These are phyloP conservation scores for Ophiosphaerella herpotricha DNA, from an alignment of 2,329 filamentous ascomycete species.

Conservation along the genomic window DNA sequence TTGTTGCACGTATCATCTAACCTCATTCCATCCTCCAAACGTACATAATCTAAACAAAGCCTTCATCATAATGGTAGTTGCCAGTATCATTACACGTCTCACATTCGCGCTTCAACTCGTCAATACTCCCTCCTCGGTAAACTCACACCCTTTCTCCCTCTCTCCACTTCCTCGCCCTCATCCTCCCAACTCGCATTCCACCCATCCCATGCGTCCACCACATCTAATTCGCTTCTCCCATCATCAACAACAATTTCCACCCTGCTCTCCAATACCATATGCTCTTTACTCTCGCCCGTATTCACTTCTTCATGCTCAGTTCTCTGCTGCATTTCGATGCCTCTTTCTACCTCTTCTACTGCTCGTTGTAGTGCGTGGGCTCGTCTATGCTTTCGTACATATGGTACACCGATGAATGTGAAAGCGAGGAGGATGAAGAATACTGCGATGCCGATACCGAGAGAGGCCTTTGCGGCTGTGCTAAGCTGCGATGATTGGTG, in stretches of 20 bases:
- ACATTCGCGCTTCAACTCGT: neutral
- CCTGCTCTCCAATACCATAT: slow-evolving; percentile 30
- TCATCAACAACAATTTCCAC: slow-evolving; percentile 29
- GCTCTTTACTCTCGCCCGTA: slow-evolving; percentile 20
- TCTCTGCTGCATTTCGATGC: slow-evolving; percentile 3
- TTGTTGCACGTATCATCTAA: too few relatives aligned
- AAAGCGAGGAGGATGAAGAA: slow-evolving; percentile 11
- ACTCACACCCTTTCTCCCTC: slow-evolving; percentile 19
- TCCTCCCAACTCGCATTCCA: slow-evolving; percentile 9
- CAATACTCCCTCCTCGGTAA: slow-evolving; percentile 20
- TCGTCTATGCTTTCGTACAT: slow-evolving; percentile 20
- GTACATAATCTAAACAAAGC: too few relatives aligned
- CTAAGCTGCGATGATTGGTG: slow-evolving; percentile 4
- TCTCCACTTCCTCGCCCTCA: slow-evolving; percentile 8
- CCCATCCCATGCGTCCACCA: slow-evolving; percentile 10
- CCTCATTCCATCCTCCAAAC: too few relatives aligned
- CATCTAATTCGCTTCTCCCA: slow-evolving; percentile 10
- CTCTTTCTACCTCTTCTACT: slow-evolving; percentile 25
- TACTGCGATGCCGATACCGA: slow-evolving; percentile 7
- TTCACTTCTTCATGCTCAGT: neutral
- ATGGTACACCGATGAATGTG: slow-evolving; percentile 14
- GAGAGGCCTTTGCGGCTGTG: slow-evolving; percentile 7
- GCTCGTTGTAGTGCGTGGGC: slow-evolving; percentile 21
- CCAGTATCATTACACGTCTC: too few relatives aligned
- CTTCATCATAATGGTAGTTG: too few relatives aligned